Conservation (phyloP, 495 filamentous ascomycete genomes). For the Aspergillus ostianus region DNA sequence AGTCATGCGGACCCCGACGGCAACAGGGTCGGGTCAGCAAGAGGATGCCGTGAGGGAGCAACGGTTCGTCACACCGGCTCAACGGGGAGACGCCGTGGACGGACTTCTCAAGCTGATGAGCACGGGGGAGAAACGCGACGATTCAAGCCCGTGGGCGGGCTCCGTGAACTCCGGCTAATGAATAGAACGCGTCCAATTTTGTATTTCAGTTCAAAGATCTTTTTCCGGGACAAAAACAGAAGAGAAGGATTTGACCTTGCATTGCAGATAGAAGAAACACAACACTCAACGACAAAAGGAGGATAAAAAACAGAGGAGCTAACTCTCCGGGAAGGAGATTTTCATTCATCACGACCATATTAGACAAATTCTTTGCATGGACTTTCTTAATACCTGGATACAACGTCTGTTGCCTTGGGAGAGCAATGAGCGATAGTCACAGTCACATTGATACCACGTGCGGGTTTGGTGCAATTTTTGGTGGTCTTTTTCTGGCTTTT, state of each 20-base stretch:
- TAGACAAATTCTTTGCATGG: not conserved
- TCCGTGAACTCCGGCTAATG: not conserved
- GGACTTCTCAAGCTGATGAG: slow-evolving; percentile 43
- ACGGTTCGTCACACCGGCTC: slow-evolving; percentile 25
- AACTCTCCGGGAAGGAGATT: not conserved
- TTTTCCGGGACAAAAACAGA: not conserved
- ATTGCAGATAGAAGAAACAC: not conserved
- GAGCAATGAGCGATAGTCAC: not conserved
- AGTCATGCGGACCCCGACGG: slow-evolving; percentile 2
- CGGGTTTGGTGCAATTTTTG: not conserved
- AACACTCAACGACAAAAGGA: not conserved
- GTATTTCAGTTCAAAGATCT: too few species aligned
- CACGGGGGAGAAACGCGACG: slow-evolving; percentile 26
- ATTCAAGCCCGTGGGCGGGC: slow-evolving; percentile 21
- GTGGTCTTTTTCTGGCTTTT: not conserved
- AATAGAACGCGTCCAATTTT: too few species aligned
- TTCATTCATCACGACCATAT: not conserved
- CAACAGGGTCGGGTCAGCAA: slow-evolving; percentile 11
- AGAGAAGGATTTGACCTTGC: not conserved
- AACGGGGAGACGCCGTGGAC: slow-evolving; percentile 42
- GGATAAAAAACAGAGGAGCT: not conserved
- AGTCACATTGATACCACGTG: not conserved
- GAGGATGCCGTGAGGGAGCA: slow-evolving; percentile 10
- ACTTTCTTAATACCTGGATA: not conserved
- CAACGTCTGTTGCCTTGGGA: not conserved